Evolutionary conservation across 495 filamentous ascomycete species (phyloP).

Genomic region (Astrothelium macrocarpum): DNA sequence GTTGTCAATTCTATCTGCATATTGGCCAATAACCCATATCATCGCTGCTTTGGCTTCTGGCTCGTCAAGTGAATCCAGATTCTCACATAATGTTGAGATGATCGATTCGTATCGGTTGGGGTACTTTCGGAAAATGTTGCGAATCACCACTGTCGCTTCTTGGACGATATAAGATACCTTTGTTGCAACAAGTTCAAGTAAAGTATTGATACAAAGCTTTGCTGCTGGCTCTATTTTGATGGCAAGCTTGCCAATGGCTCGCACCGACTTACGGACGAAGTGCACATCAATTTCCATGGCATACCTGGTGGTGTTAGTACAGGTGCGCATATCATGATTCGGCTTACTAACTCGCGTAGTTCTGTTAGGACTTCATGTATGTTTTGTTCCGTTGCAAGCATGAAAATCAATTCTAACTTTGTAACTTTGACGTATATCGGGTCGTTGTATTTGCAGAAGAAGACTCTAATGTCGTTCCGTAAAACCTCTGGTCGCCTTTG

Average conservation of each 20-base stretch:
- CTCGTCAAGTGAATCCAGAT: slow-evolving; percentile 93
- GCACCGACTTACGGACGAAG: slow-evolving; percentile 94
- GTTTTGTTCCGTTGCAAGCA: slow-evolving; percentile 93
- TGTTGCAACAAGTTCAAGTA: slow-evolving; percentile 90
- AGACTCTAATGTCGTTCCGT: slow-evolving; percentile 92
- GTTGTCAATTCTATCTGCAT: slow-evolving; percentile 94
- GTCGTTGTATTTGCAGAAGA: slow-evolving; percentile 99
- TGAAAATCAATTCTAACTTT: slow-evolving; percentile 97
- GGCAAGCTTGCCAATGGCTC: slow-evolving; percentile 93
- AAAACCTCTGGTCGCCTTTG: slow-evolving; percentile 90
- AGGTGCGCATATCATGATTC: not conserved
- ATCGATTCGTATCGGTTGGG: slow-evolving; percentile 97
- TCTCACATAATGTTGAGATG: slow-evolving; percentile 88
- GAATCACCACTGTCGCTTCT: slow-evolving; percentile 98
- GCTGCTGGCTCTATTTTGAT: slow-evolving; percentile 98
- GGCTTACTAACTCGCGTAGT: slow-evolving; percentile 61
- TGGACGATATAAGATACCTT: slow-evolving; percentile 99
- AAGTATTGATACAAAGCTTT: slow-evolving; percentile 77
- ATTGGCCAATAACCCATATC: slow-evolving; percentile 99
- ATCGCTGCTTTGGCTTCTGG: slow-evolving; percentile 99
- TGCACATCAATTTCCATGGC: slow-evolving; percentile 98
- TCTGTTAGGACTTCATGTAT: slow-evolving; percentile 94
- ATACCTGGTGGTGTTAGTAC: slow-evolving; percentile 43
- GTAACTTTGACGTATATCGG: slow-evolving; percentile 99
- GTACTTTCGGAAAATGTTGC: slow-evolving; percentile 98